Percentiles rank a stretch among this genome's conserved stretches.
Evolutionary conservation across 768 basidiomycete genomes (phyloP).

Genomic region (Tephrocybe sp.): DNA sequence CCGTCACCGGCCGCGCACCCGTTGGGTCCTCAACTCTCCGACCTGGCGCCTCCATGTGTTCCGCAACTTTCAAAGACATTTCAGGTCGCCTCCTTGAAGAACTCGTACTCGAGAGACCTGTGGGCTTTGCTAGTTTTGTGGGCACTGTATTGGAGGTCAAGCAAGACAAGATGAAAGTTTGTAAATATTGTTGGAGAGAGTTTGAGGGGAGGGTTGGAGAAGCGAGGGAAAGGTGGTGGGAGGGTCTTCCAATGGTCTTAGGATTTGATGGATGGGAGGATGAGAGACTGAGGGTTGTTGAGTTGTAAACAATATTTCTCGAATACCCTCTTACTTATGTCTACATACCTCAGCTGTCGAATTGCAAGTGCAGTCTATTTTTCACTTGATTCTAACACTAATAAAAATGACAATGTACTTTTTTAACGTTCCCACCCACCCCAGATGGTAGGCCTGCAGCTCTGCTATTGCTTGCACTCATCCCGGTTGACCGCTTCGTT

Average conservation of each 20-base stretch:
- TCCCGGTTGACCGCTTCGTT: no score
- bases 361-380: no score
- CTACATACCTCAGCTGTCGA: no score
- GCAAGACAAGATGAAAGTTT: slow-evolving; percentile 4
- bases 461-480: no score
- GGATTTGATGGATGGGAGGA: slow-evolving; percentile 8
- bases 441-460: no score
- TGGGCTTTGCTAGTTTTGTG: slow-evolving; percentile 12
- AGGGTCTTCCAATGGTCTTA: background rate
- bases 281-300: background rate
- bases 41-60: background rate
- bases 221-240: slow-evolving; percentile 10
- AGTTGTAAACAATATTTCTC: background rate
- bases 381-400: no score
- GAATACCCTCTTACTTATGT: no score
- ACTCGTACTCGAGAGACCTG: slow-evolving; percentile 6
- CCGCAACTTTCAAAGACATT: slow-evolving; percentile 1
- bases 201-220: background rate
- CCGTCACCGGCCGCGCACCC: slow-evolving; percentile 6
- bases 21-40: slow-evolving; percentile 7
- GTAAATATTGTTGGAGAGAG: slow-evolving; percentile 9
- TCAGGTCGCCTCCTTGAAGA: slow-evolving; percentile 4
- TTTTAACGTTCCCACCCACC: no score
- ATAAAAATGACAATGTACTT: no score
- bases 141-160: background rate